Evolutionary conservation across 2,329 filamentous ascomycete species (phyloP).

Genomic region (Diaporthe helianthi): DNA sequence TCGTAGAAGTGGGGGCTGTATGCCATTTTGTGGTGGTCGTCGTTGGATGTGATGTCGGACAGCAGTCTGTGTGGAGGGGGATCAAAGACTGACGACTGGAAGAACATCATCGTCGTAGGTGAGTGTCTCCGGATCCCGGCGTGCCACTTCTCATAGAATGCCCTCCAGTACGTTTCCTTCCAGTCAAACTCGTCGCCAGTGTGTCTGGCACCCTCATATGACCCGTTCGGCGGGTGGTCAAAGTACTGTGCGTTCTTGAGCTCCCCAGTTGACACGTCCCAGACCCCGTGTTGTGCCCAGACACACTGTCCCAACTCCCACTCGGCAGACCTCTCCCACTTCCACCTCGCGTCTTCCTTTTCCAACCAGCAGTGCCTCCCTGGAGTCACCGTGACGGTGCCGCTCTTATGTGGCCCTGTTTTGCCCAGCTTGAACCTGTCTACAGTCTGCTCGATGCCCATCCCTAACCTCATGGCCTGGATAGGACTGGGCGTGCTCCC

Average conservation of each 20-base stretch:
- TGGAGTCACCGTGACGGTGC: slow-evolving; percentile 34
- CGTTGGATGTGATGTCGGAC: not conserved
- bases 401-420: slow-evolving; percentile 38
- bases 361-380: slow-evolving; percentile 36
- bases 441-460: slow-evolving; percentile 36
- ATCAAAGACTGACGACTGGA: slow-evolving; percentile 38
- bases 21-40: slow-evolving; percentile 27
- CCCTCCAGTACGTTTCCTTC: slow-evolving; percentile 38
- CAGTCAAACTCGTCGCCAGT: slow-evolving; percentile 35
- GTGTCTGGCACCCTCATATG: not conserved
- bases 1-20: slow-evolving; percentile 41
- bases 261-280: slow-evolving; percentile 36
- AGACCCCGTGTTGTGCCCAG: slow-evolving; percentile 40
- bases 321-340: slow-evolving; percentile 31
- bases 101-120: slow-evolving; percentile 33
- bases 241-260: slow-evolving; percentile 37
- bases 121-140: slow-evolving; percentile 33
- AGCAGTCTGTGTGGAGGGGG: slow-evolving; percentile 35
- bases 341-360: slow-evolving; percentile 37
- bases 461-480: slow-evolving; percentile 37
- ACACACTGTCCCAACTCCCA: slow-evolving; percentile 38
- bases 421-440: slow-evolving; percentile 37
- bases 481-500: slow-evolving; percentile 37
- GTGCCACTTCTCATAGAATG: slow-evolving; percentile 36
- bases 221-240: slow-evolving; percentile 30